A percentile compares a stretch with the other conserved stretches of the same genome.
These are phyloP conservation scores for Gardenia jasminoides DNA, from an alignment of 257 asterid species.

Conservation along the genomic window DNA sequence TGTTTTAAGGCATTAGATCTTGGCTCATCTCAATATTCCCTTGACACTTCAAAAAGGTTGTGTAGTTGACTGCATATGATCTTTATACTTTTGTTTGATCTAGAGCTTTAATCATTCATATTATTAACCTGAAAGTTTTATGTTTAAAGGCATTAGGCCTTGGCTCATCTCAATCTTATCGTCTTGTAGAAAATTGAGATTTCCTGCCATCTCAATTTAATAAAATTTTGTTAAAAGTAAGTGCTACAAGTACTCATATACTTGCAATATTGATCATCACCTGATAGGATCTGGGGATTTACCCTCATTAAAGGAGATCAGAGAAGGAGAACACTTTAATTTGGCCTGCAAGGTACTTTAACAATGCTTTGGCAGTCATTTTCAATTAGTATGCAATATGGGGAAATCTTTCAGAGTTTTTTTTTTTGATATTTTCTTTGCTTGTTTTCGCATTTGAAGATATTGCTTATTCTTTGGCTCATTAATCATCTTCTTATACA, in stretches of 20 bases:
- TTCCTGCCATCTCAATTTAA: background rate
- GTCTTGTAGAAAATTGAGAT: background rate
- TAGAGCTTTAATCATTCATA: background rate
- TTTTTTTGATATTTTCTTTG: background rate
- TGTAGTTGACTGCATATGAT: background rate
- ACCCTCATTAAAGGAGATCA: constrained; percentile 48
- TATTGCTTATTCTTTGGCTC: constrained; percentile 9
- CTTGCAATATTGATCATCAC: constrained; percentile 19
- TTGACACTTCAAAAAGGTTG: background rate
- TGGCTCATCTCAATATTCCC: background rate
- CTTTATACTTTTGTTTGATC: background rate
- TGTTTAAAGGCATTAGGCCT: background rate
- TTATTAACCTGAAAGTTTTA: background rate
- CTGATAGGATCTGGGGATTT: constrained; percentile 44
- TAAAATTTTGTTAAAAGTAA: background rate
- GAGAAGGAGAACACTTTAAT: constrained; percentile 47
- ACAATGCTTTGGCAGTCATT: background rate
- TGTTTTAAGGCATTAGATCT: background rate
- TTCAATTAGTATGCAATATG: background rate
- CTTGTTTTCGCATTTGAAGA: background rate
- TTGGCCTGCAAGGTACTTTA: constrained; percentile 71
- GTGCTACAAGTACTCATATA: background rate
- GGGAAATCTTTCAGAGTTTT: background rate
- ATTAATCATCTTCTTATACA: constrained; percentile 20
- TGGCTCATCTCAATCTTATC: background rate